phyloP scores from a whole-genome alignment of 768 basidiomycete genomes.

The Tylopilus rubrobrunneus region DNA sequence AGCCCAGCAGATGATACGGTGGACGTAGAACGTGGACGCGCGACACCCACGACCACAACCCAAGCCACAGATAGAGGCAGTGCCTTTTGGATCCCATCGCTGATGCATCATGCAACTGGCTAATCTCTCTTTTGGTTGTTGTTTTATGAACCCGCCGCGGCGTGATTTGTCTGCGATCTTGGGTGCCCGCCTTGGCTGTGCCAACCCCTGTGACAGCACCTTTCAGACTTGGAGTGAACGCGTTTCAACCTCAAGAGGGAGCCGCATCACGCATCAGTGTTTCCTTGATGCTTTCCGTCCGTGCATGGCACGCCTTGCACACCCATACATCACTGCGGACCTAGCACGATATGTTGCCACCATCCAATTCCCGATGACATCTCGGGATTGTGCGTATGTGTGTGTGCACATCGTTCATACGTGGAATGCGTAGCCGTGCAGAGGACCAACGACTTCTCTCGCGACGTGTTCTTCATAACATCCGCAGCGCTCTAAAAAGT shows the following conservation, averaged over 20 bases:
- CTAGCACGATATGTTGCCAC: conserved; percentile 11
- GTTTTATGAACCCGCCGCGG: conserved; percentile 1
- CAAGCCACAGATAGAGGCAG: too few relatives aligned
- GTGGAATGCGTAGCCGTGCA: conserved; percentile 4
- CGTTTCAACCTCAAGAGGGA: conserved; percentile 24
- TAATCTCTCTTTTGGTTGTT: background rate
- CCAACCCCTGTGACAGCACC: conserved; percentile 15
- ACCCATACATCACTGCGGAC: conserved; percentile 24
- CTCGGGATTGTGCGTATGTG: too few relatives aligned
- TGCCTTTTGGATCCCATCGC: background rate
- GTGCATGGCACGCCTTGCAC: conserved; percentile 4
- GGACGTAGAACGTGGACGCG: background rate
- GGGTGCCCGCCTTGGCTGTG: background rate
- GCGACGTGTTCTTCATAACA: conserved; percentile 24
- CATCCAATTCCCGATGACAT: conserved; percentile 24
- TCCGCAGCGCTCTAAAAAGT: conserved; percentile 1
- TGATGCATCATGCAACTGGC: conserved; percentile 1
- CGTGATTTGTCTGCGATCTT: background rate
- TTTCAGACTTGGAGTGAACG: conserved; percentile 18
- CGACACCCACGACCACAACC: background rate
- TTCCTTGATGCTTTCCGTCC: conserved; percentile 4
- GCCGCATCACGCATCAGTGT: conserved; percentile 1
- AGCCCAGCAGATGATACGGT: background rate
- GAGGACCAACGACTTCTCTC: conserved; percentile 6
- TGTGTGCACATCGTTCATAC: conserved; percentile 12